Evolutionary conservation across 148 eudicot genomes (phyloP), one percentile per base, ranked within the genome.

Genomic region (Fagopyrum homotropicum): DNA sequence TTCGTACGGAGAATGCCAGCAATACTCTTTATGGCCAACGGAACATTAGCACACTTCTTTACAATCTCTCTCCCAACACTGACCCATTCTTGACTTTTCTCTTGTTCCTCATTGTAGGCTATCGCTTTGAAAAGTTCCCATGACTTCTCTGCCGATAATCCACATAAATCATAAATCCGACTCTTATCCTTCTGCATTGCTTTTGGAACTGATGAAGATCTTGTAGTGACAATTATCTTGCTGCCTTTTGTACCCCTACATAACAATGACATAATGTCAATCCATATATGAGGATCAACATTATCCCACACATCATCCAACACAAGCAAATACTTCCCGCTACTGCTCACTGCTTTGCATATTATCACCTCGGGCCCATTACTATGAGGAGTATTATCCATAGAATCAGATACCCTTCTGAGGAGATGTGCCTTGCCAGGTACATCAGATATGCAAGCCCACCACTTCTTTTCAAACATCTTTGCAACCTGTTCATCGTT

Each of bases 81-180:
- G 8, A 17, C 30, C 51, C 29, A 71, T 8, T 7, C 9, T 8
- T 55, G 40, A 8, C 9, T 17, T 0, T 46, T 11, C 55, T 46
- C 35, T 17, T 46, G 73, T 9, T 50, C 69, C 15, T 7, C 35
- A 1, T 15, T 48, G 9, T 45, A 71, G 2, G 40, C 73, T 46
- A 71, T 17, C 12, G 1, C 19, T 48, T 5, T 71, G 15, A 71
- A 71, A 2, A 71, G 69, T 6, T 56, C 44, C 80, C 83, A 79
- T n/a, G 83, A 77, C 72, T 76, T 71, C 3, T 73, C 75, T 12
- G 73, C 78, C 6, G 80, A 73, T 10, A 86, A 75, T 6, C 80
- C 80, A 2, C 61, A 5, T 72, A 86, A 74, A 12, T 19, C 16
- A 44, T 69, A 46, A 15, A 46, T 46, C 6, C 14, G 26, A 7